These are phyloP conservation scores for Excoecaria cochinchinensis DNA, from an alignment of 345 rosid genomes.

Conservation along the genomic window DNA sequence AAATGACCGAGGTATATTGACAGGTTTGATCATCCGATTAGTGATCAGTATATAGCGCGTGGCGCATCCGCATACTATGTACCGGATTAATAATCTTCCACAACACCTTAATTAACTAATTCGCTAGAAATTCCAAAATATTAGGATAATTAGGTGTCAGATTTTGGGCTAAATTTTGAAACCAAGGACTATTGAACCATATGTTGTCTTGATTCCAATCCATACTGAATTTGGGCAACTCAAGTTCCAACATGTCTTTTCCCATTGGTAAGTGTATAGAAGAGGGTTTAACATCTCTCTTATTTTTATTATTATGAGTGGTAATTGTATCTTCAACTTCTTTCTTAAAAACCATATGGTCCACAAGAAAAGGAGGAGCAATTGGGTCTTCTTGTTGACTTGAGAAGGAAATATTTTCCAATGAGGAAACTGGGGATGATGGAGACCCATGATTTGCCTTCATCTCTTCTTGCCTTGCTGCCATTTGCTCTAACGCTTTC, in stretches of 20 bases:
- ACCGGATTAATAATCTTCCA: no score
- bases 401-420: constrained; percentile 38
- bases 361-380: constrained; percentile 8
- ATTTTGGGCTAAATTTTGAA: constrained; percentile 59
- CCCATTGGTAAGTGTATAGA: constrained; percentile 50
- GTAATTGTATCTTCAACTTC: constrained; percentile 31
- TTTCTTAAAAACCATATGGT: constrained; percentile 37
- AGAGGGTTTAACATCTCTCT: background rate
- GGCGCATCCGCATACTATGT: no score
- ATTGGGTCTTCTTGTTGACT: constrained; percentile 42
- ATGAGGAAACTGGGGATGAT: constrained; percentile 38
- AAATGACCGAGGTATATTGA: no score
- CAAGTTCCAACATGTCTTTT: constrained; percentile 53
- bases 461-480: constrained; percentile 56
- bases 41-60: no score
- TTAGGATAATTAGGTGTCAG: constrained; percentile 43
- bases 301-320: background rate
- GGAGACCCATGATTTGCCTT: constrained; percentile 40
- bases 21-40: no score
- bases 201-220: constrained; percentile 75
- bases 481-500: constrained; percentile 84
- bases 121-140: constrained; percentile 49
- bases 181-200: constrained; percentile 77
- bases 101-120: background rate
- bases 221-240: constrained; percentile 50